Evolutionary conservation across 73 alveolate genomes (phyloP).

Genomic region (Uronychia setigera): DNA sequence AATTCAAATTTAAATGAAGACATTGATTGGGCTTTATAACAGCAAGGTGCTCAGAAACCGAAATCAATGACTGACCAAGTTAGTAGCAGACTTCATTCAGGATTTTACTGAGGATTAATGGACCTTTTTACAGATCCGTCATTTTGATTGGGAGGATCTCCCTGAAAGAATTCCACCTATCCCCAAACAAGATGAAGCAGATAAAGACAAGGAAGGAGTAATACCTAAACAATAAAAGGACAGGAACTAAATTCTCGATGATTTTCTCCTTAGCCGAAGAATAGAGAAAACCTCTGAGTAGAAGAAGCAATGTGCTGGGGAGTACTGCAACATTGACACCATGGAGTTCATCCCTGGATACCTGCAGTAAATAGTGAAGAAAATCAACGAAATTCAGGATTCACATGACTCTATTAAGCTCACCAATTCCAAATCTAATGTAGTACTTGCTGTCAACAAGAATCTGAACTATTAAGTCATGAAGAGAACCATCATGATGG

Average conservation of each 20-base stretch:
- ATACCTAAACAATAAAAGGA: no score
- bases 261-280: not conserved
- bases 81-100: not conserved
- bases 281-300: no score
- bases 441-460: not conserved
- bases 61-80: not conserved
- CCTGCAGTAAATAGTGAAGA: not conserved
- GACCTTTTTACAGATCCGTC: not conserved
- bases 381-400: not conserved
- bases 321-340: not conserved
- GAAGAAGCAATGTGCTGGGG: not conserved
- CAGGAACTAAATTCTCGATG: not conserved
- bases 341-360: not conserved
- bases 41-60: not conserved
- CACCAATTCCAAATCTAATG: not conserved
- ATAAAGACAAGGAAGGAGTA: no score
- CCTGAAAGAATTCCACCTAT: no score
- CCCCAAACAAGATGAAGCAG: no score
- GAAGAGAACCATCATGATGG: not conserved
- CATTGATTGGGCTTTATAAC: not conserved
- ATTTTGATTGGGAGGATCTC: not conserved
- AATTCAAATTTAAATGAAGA: not conserved
- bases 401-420: not conserved
- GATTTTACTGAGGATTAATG: not conserved
- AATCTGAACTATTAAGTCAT: not conserved